A percentile compares a stretch with the other conserved stretches of the same genome.
Conservation (phyloP, 768 basidiomycete genomes). For the Tephrocybe sp. region DNA sequence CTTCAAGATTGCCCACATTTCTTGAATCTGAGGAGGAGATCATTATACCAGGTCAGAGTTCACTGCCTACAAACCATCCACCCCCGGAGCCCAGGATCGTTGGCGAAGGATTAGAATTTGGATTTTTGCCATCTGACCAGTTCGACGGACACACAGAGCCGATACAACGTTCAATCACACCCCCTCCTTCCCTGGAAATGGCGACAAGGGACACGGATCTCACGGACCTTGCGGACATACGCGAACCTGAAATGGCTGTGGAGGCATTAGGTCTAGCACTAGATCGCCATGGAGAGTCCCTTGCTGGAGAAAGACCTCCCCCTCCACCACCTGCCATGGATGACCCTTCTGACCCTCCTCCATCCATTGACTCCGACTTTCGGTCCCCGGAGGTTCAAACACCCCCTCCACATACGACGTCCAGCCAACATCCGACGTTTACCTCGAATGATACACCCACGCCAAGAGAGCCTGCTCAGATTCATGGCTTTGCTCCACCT, state of each 20-base stretch:
- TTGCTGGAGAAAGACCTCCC: constrained; percentile 46
- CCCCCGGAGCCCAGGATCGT: constrained; percentile 39
- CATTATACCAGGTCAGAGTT: constrained; percentile 52
- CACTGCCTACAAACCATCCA: constrained; percentile 36
- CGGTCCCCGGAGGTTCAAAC: constrained; percentile 43
- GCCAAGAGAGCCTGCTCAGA: constrained; percentile 31
- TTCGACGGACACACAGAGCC: constrained; percentile 82
- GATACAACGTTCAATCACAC: constrained; percentile 60
- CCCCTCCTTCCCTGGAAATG: constrained; percentile 78
- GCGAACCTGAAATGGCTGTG: constrained; percentile 50
- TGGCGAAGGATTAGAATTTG: constrained; percentile 80
- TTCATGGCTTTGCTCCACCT: constrained; percentile 69
- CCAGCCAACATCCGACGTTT: constrained; percentile 31
- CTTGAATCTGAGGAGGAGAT: constrained; percentile 80
- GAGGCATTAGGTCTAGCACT: constrained; percentile 61
- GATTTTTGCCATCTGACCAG: constrained; percentile 68
- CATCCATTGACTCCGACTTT: constrained; percentile 84
- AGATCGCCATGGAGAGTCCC: constrained; percentile 46
- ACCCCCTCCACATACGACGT: constrained; percentile 32
- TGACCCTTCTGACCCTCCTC: constrained; percentile 86
- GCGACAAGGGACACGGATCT: constrained; percentile 71
- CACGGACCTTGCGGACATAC: constrained; percentile 60
- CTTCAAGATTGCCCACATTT: constrained; percentile 67
- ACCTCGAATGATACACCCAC: constrained; percentile 29
- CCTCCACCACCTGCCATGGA: constrained; percentile 84